Percentiles rank a stretch among this genome's conserved stretches.
phyloP scores from a whole-genome alignment of 441 rosid species.

The Codiaeum variegatum region DNA sequence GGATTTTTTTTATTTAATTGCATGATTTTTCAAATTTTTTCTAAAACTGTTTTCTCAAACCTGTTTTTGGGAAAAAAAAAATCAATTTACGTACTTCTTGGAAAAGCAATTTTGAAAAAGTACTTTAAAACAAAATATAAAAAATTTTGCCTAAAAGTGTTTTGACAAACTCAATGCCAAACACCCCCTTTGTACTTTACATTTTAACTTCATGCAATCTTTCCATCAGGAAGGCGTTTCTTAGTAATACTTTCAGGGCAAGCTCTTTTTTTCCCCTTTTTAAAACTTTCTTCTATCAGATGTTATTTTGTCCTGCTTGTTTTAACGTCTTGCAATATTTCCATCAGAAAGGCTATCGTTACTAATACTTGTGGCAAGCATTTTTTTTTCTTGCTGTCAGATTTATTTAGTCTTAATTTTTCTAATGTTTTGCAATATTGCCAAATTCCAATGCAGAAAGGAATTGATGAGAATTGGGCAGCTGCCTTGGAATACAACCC shows the following conservation, averaged over 20 bases:
- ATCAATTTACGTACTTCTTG: no score
- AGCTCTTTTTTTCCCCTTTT: background rate
- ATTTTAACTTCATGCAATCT: no score
- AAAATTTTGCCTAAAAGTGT: no score
- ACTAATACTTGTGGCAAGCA: background rate
- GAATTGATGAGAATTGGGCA: slow-evolving; percentile 98
- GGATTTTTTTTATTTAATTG: no score
- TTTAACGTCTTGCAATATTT: slow-evolving; percentile 20
- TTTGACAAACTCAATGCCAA: no score
- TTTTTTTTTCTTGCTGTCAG: background rate
- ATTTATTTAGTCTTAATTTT: background rate
- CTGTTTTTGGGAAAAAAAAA: no score
- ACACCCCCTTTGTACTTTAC: no score
- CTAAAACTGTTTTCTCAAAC: no score
- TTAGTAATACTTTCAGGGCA: background rate
- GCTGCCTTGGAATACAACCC: slow-evolving; percentile 97
- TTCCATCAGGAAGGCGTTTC: no score
- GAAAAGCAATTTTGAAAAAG: no score
- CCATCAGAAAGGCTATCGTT: slow-evolving; percentile 1
- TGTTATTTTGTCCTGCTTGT: background rate
- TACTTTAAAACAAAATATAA: no score
- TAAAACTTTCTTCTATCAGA: background rate
- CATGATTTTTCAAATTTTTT: no score
- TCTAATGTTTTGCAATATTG: slow-evolving; percentile 20
- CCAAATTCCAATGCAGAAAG: slow-evolving; percentile 63